These are phyloP conservation scores for Fraxinus anomala DNA, from an alignment of 257 asterid genomes.

Conservation along the genomic window DNA sequence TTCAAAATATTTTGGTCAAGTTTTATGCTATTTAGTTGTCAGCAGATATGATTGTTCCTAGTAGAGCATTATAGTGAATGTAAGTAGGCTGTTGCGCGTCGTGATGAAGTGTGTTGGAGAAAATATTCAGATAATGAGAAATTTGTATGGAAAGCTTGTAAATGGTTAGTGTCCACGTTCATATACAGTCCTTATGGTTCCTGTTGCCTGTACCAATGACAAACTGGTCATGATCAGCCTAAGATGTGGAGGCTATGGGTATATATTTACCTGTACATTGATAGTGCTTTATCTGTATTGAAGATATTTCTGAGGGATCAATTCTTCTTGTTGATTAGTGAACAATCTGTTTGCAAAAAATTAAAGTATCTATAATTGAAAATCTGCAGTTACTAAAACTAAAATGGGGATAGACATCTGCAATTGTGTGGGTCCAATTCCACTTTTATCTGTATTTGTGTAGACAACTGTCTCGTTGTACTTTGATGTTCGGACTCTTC, in stretches of 20 bases:
- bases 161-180: background rate
- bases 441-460: background rate
- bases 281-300: constrained; percentile 13
- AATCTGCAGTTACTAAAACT: background rate
- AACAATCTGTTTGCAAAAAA: background rate
- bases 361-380: background rate
- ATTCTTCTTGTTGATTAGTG: background rate
- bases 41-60: constrained; percentile 11
- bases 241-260: background rate
- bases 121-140: background rate
- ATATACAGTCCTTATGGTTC: constrained; percentile 1
- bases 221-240: background rate
- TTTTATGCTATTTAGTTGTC: background rate
- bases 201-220: constrained; percentile 10
- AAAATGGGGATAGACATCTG: background rate
- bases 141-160: background rate
- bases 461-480: background rate
- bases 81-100: background rate
- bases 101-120: background rate
- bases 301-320: background rate
- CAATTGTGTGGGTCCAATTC: background rate
- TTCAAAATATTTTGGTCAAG: background rate
- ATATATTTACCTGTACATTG: background rate
- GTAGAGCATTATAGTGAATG: constrained; percentile 5
- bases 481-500: no score